Conservation (phyloP, 192 early-diverging fungal genomes). For the Haplosporangium gracile region DNA sequence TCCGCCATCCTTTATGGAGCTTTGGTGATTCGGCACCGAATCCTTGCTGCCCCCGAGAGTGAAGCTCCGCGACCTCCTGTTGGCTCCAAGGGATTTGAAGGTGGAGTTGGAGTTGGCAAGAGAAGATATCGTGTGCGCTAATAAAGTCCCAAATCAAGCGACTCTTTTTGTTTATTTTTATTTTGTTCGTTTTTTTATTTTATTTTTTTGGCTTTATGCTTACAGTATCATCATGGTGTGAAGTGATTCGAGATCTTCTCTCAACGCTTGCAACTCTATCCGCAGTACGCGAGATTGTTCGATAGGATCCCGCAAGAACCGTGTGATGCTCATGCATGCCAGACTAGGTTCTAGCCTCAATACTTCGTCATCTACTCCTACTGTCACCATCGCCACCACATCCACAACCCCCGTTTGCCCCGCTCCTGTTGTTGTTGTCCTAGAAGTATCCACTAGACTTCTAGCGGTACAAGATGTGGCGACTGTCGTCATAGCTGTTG, state of each 20-base stretch:
- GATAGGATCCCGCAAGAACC: conserved; percentile 3
- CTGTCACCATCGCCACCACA: neutral
- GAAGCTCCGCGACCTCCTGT: conserved; percentile 31
- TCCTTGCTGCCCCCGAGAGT: conserved; percentile 16
- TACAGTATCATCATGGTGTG: neutral
- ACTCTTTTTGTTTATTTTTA: neutral
- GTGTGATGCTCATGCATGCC: neutral
- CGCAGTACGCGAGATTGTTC: conserved; percentile 7
- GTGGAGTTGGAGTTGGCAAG: neutral
- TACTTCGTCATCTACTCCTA: neutral
- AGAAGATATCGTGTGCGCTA: conserved; percentile 5
- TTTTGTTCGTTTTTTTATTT: neutral
- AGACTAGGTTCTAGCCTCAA: neutral
- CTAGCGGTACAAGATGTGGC: neutral
- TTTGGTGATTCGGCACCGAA: conserved; percentile 24
- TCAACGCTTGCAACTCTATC: conserved; percentile 13
- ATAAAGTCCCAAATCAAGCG: neutral
- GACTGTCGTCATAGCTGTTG: neutral
- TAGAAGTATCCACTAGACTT: neutral
- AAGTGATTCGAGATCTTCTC: neutral
- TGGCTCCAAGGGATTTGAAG: neutral
- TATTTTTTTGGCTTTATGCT: neutral
- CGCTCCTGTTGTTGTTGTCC: neutral
- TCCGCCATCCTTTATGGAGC: conserved; percentile 38
- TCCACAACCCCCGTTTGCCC: neutral